Base-by-base conservation (phyloP, 2,329 filamentous ascomycete species). In the Nothophoma quercina region DNA sequence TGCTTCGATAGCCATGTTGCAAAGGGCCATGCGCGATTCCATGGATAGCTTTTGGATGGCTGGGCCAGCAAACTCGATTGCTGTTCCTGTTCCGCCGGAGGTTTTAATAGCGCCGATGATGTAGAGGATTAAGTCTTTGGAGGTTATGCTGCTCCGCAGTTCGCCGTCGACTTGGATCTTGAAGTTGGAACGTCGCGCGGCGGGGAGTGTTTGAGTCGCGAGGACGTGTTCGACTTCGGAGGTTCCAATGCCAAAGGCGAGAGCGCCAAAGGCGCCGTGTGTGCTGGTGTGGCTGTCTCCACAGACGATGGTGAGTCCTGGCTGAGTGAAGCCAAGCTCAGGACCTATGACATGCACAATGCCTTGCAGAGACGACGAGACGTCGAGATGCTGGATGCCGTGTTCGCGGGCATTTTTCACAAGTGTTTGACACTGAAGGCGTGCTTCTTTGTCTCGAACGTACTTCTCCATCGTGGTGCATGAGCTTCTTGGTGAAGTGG, bases 321-420 rank as follows among this genome's bases (percentile, higher is more conserved):
- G 93, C 28, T 97, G 87, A 52, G 93, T 98, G 81, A 98, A 98
- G 62, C 93, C 93, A 77, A 97, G 93, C 81, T 98, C 93, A 39
- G 93, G 93, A 26, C 93, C 93, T 67, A 98, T 97, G 69, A 98
- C 90, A 78, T 98, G 93, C 51, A 97, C 93, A 68, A 98, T 98
- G 62, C 93, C 93, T 78, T 98, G 93, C 59, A 93, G 88, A 82
- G 93, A 93, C 78, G 97, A 93, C 62, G 88, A 89, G 58, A 98
- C 87, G 55, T 93, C 93, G 71, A 98, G 97, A 79, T 96, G 97
- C 73, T 92, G 96, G 70, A 98, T 83, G 69, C 90, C 91, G 73
- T 96, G 97, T 63, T 92, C 90, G 79, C 93, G 93, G 65, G 97
- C 93, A 69, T 98, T 98, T 68, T 96, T 88, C 79, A 97, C 93